Evolutionary conservation across 352 stramenopile species (phyloP).

Genomic region (Pythium volutum): DNA sequence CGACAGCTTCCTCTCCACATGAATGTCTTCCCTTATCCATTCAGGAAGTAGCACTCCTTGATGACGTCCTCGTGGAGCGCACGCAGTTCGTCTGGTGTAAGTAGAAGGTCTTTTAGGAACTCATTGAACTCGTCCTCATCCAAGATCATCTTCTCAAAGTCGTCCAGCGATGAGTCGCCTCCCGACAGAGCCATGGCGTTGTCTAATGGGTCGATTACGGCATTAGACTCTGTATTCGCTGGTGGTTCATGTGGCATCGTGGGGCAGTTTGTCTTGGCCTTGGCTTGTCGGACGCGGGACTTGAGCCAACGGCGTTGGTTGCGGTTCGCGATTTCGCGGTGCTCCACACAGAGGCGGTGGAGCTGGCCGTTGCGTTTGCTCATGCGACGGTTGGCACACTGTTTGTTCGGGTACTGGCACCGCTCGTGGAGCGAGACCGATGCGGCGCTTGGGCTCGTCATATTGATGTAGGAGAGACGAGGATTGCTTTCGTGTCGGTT

Average conservation of each 20-base stretch:
- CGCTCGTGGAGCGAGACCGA: not conserved
- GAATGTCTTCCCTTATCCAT: too few relatives aligned
- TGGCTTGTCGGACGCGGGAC: not conserved
- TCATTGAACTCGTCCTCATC: constrained; percentile 1
- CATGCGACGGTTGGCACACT: constrained; percentile 1
- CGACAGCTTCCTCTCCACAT: too few relatives aligned
- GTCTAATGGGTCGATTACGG: not conserved
- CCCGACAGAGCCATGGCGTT: not conserved
- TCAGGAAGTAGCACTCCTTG: not conserved
- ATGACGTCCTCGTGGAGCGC: not conserved
- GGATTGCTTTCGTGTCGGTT: not conserved
- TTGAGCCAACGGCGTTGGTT: constrained; percentile 4
- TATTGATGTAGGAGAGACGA: not conserved
- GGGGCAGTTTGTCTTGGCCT: not conserved
- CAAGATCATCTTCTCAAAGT: not conserved
- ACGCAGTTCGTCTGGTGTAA: not conserved
- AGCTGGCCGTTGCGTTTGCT: constrained; percentile 9
- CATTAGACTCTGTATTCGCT: not conserved
- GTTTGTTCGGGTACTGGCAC: constrained; percentile 9
- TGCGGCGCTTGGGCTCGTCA: not conserved
- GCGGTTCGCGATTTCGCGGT: not conserved
- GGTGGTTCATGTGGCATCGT: not conserved
- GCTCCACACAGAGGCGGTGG: constrained; percentile 5
- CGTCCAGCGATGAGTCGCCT: not conserved
- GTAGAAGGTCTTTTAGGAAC: not conserved